Base-by-base conservation (phyloP, 176 grass and related monocot species). In the Ensete glaucum region DNA sequence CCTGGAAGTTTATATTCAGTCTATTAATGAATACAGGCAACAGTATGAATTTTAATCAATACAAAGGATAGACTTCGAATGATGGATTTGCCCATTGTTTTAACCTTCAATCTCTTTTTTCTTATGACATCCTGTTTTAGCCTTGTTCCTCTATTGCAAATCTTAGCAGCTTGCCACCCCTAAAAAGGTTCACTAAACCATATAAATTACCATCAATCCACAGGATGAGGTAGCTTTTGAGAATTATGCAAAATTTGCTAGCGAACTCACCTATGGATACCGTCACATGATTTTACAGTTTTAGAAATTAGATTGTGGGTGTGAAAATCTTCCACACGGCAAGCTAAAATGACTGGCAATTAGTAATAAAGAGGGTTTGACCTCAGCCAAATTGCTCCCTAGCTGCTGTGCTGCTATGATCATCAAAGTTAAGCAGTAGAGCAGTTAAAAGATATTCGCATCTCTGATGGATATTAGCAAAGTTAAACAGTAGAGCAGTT, bases 91-190 rank as follows among this genome's bases (percentile, higher is more conserved):
- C 27, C 27, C 27, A 29, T 29, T 29, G 27, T 2, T 3, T 1
- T 2, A 29, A 29, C 27, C 27, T 29, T 29, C 27, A 2, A 23
- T 29, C 27, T 29, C 27, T 29, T 29, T 29, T 29, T 3, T 29
- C 2, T 29, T 29, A 29, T 29, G 27, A 29, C 27, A 29, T 29
- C 27, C 27, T 29, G 27, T 2, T 29, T 29, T 29, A 29, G 27
- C 27, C 27, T 29, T 29, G 27, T 29, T 29, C 27, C 27, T 29
- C 27, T 29, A 29, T 29, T 29, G 27, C 27, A 29, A 29, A 29
- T 29, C 27, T 56, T 56, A 89, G 67, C 95, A 94, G 55, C 91
- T 99, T 34, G 85, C 86, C 14, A 99, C 88, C 77, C 88, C 94
- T 98, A 57, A 20, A 70, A 70, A 20, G 15, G 12, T 27, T 24